These are phyloP conservation scores for Myochromella boudieri DNA, from an alignment of 768 basidiomycete species.

Conservation along the genomic window DNA sequence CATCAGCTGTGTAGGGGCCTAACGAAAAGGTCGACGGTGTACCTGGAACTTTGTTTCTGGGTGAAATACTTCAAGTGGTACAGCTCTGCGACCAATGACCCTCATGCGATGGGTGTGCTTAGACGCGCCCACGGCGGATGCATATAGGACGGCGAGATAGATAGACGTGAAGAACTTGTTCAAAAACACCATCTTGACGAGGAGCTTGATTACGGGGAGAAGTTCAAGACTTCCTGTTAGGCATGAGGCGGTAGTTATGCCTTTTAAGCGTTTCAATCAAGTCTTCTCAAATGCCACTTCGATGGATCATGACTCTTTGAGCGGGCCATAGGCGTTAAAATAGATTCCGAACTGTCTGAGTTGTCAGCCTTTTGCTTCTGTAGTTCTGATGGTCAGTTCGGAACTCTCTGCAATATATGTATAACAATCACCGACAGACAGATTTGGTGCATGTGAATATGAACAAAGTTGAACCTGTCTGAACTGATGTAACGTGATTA, in stretches of 20 bases:
- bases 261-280: not conserved
- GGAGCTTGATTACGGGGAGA: not conserved
- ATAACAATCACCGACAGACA: not conserved
- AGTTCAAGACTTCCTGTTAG: slow-evolving; percentile 1
- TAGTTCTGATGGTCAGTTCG: slow-evolving; percentile 4
- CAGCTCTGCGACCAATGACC: slow-evolving; percentile 20
- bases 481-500: not conserved
- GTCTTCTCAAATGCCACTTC: too few relatives aligned
- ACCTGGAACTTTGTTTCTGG: slow-evolving; percentile 7
- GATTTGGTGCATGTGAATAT: not conserved
- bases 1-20: not conserved
- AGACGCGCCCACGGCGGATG: slow-evolving; percentile 11
- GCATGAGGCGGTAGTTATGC: not conserved
- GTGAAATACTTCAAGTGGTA: slow-evolving; percentile 24
- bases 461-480: too few relatives aligned
- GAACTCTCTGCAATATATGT: not conserved
- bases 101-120: slow-evolving; percentile 25
- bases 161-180: slow-evolving; percentile 29
- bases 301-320: too few relatives aligned
- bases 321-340: not conserved
- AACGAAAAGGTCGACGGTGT: not conserved
- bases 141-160: slow-evolving; percentile 26
- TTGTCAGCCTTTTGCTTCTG: not conserved
- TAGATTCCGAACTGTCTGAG: not conserved
- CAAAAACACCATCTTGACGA: slow-evolving; percentile 21